Percentiles rank a stretch among this genome's conserved stretches.
Conservation (phyloP, 2,329 filamentous ascomycete genomes). For the Juglanconis sp. region DNA sequence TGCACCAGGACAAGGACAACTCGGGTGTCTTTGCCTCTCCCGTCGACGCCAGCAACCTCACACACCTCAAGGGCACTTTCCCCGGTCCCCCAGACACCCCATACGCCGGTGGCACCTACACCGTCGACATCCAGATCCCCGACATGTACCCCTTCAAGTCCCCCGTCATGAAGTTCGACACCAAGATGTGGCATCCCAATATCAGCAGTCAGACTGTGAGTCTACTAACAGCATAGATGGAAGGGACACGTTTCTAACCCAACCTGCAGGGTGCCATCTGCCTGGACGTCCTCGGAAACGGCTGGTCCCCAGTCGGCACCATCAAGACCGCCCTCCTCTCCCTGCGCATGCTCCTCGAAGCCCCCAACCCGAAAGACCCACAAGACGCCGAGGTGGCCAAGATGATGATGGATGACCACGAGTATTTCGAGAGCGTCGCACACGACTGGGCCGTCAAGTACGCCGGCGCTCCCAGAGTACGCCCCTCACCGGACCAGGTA, state of each 20-base stretch:
- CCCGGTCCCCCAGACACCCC: conserved; percentile 86
- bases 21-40: conserved; percentile 73
- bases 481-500: conserved; percentile 33
- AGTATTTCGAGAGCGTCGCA: conserved; percentile 76
- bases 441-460: conserved; percentile 86
- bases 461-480: conserved; percentile 66
- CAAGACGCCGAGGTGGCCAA: conserved; percentile 93
- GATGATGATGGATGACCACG: conserved; percentile 79
- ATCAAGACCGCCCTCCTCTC: conserved; percentile 95
- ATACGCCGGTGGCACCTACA: conserved; percentile 81
- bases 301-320: conserved; percentile 94
- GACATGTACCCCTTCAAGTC: conserved; percentile 90
- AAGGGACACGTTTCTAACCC: not conserved
- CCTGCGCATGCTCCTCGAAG: conserved; percentile 86
- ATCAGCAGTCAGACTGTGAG: conserved; percentile 88
- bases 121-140: conserved; percentile 83
- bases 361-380: conserved; percentile 91
- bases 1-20: conserved; percentile 65
- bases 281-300: conserved; percentile 82
- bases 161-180: conserved; percentile 85
- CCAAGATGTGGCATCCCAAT: conserved; percentile 96
- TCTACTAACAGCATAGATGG: conserved; percentile 19
- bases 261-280: conserved; percentile 81
- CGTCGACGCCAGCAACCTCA: conserved; percentile 66
- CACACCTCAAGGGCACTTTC: conserved; percentile 79